phyloP scores from a whole-genome alignment of 208 protist genomes.

The Leishmania tropica region DNA sequence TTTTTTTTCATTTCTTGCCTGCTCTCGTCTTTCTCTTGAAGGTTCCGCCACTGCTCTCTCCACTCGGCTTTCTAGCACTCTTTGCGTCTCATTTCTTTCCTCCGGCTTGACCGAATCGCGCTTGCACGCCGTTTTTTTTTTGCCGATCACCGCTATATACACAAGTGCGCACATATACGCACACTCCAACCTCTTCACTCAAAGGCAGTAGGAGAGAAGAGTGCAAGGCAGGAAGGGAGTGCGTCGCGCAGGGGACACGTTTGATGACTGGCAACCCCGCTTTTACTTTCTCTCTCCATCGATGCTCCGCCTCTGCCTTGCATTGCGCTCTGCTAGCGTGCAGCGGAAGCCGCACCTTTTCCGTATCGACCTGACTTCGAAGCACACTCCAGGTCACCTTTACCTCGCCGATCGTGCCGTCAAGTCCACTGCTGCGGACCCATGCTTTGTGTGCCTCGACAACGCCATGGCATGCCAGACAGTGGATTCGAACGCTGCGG shows the following conservation, averaged over 20 bases:
- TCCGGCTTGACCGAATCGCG: neutral
- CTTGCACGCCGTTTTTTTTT: neutral
- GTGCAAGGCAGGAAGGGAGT: neutral
- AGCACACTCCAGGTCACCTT: slow-evolving; percentile 34
- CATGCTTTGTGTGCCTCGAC: slow-evolving; percentile 65
- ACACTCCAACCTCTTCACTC: neutral
- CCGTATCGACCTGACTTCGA: slow-evolving; percentile 19
- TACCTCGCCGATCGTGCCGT: slow-evolving; percentile 81
- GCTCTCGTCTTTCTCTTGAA: neutral
- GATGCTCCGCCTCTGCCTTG: slow-evolving; percentile 23
- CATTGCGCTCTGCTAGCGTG: slow-evolving; percentile 14
- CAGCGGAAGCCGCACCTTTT: slow-evolving; percentile 21
- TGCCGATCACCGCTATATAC: neutral
- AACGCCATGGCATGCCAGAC: slow-evolving; percentile 48
- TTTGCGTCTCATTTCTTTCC: neutral
- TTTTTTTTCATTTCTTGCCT: neutral
- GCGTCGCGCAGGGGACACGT: neutral
- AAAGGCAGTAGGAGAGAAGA: neutral
- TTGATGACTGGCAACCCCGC: neutral
- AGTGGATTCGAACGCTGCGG: slow-evolving; percentile 36
- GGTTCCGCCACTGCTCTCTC: neutral
- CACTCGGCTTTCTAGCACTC: neutral
- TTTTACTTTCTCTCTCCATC: neutral
- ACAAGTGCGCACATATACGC: neutral
- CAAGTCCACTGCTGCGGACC: slow-evolving; percentile 48